Percentiles rank a stretch among this genome's conserved stretches.
These are phyloP conservation scores for Chalaropsis ovoidea DNA, from an alignment of 2,329 filamentous ascomycete genomes.

Conservation along the genomic window DNA sequence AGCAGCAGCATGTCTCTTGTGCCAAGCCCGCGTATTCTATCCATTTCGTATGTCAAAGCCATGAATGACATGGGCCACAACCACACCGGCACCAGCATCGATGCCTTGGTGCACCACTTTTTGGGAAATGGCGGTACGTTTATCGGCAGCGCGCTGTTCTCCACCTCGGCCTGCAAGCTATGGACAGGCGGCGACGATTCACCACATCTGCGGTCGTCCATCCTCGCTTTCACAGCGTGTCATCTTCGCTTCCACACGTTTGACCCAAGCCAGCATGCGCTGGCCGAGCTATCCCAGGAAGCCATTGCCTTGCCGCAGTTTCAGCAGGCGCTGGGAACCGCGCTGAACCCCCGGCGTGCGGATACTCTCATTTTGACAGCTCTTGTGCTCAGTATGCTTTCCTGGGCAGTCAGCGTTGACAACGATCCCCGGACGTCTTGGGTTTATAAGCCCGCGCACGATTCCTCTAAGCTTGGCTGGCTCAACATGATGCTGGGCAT, in stretches of 20 bases:
- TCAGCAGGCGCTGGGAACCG: slow-evolving; percentile 26
- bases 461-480: slow-evolving; percentile 27
- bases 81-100: slow-evolving; percentile 20
- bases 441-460: slow-evolving; percentile 26
- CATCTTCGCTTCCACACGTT: slow-evolving; percentile 27
- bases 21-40: slow-evolving; percentile 14
- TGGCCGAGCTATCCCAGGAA: slow-evolving; percentile 29
- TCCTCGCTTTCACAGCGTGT: slow-evolving; percentile 28
- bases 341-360: slow-evolving; percentile 26
- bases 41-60: slow-evolving; percentile 21
- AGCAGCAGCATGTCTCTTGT: background rate
- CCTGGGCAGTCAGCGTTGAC: slow-evolving; percentile 26
- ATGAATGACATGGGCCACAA: slow-evolving; percentile 18
- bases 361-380: slow-evolving; percentile 29
- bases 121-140: slow-evolving; percentile 26
- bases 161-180: slow-evolving; percentile 23
- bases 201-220: slow-evolving; percentile 27
- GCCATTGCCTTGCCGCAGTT: slow-evolving; percentile 27
- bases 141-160: slow-evolving; percentile 24
- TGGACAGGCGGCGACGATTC: slow-evolving; percentile 21
- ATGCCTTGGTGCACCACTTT: slow-evolving; percentile 23
- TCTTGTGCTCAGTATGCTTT: slow-evolving; percentile 29
- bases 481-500: slow-evolving; percentile 29
- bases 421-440: slow-evolving; percentile 26
- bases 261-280: slow-evolving; percentile 15